Conservation (phyloP, 1,284 basidiomycete species). For the Apiotrichum mycotoxinovorans region DNA sequence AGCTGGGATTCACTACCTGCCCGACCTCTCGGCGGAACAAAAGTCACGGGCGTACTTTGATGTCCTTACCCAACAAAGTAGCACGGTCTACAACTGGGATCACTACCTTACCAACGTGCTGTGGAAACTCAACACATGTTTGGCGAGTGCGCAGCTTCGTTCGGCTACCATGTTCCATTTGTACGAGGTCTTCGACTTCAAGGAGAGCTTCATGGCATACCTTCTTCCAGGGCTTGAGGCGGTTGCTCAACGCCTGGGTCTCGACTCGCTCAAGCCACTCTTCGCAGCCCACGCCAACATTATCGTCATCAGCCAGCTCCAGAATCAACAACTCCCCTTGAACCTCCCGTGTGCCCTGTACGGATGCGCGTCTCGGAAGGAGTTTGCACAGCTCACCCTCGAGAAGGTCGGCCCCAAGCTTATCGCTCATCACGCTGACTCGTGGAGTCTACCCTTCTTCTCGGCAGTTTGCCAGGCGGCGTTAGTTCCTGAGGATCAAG, state of each 20-base stretch:
- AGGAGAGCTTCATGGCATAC: conserved; percentile 56
- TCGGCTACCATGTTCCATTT: conserved; percentile 84
- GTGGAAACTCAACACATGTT: conserved; percentile 75
- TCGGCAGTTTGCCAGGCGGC: conserved; percentile 31
- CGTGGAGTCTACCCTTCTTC: conserved; percentile 17
- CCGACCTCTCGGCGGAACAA: conserved; percentile 18
- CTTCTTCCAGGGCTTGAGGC: conserved; percentile 64
- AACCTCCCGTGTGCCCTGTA: conserved; percentile 63
- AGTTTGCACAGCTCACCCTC: conserved; percentile 27
- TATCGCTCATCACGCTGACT: not conserved
- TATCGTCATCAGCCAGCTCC: conserved; percentile 51
- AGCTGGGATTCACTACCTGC: conserved; percentile 49
- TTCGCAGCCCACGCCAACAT: conserved; percentile 77
- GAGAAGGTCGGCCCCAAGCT: conserved; percentile 22
- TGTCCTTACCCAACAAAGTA: conserved; percentile 18
- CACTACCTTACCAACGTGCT: conserved; percentile 73
- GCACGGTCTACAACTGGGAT: conserved; percentile 52
- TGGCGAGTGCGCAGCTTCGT: conserved; percentile 73
- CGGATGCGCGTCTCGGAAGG: conserved; percentile 32
- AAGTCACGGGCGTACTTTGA: conserved; percentile 30
- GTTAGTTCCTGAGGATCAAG: conserved; percentile 6
- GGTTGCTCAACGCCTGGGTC: conserved; percentile 66
- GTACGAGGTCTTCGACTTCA: conserved; percentile 62
- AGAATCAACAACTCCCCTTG: conserved; percentile 56
- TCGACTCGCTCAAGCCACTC: conserved; percentile 62